phyloP scores from a whole-genome alignment of 2,329 filamentous ascomycete genomes.

The Pleomassaria siparia region DNA sequence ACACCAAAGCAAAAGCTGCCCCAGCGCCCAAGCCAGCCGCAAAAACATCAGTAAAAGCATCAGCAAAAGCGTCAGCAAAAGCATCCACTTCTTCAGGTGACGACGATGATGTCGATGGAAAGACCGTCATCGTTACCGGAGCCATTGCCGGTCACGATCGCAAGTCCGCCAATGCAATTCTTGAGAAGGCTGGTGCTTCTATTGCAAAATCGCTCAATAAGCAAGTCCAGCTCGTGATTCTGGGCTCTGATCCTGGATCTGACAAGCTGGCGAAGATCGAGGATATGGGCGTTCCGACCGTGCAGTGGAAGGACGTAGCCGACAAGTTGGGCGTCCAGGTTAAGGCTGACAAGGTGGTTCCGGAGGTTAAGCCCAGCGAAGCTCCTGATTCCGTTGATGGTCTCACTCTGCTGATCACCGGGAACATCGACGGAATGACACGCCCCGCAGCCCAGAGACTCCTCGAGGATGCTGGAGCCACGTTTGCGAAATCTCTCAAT shows the following conservation, averaged over 20 bases:
- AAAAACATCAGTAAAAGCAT: too few relatives aligned
- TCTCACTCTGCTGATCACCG: slow-evolving; percentile 40
- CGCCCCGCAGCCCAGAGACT: slow-evolving; percentile 18
- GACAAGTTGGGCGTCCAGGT: slow-evolving; percentile 40
- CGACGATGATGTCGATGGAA: slow-evolving; percentile 11
- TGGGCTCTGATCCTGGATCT: slow-evolving; percentile 18
- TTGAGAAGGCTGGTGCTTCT: slow-evolving; percentile 17
- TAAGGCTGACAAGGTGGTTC: slow-evolving; percentile 14
- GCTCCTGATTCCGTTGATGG: slow-evolving; percentile 20
- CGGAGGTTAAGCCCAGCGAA: slow-evolving; percentile 15
- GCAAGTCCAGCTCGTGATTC: slow-evolving; percentile 20
- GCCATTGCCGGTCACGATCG: slow-evolving; percentile 18
- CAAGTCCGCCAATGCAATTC: slow-evolving; percentile 14
- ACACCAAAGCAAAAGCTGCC: slow-evolving; percentile 16
- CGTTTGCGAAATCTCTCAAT: slow-evolving; percentile 20
- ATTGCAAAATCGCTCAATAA: slow-evolving; percentile 24
- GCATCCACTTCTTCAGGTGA: slow-evolving; percentile 3
- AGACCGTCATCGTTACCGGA: slow-evolving; percentile 20
- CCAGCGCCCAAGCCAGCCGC: slow-evolving; percentile 11
- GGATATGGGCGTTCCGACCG: slow-evolving; percentile 18
- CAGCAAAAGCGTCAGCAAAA: too few relatives aligned
- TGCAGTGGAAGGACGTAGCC: slow-evolving; percentile 33
- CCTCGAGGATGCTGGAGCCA: slow-evolving; percentile 18
- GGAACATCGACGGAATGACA: slow-evolving; percentile 41
- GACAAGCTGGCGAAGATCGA: slow-evolving; percentile 21